phyloP scores from a whole-genome alignment of 441 rosid genomes.

The Sinapis alba region DNA sequence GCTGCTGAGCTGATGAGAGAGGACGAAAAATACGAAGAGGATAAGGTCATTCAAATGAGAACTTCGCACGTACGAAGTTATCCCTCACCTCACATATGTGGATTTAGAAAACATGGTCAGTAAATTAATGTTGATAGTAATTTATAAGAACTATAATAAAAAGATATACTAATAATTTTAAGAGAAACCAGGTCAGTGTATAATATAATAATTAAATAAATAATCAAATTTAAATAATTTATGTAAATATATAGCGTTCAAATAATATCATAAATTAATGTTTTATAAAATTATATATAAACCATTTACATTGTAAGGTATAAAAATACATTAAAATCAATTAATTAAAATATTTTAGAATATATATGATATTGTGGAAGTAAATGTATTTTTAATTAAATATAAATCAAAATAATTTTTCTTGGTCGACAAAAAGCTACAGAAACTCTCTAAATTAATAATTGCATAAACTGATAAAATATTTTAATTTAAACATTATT shows the following conservation, averaged over 20 bases:
- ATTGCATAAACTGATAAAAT: not conserved
- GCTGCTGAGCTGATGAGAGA: constrained; percentile 19
- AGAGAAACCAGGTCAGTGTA: no score
- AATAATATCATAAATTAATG: no score
- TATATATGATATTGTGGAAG: not conserved
- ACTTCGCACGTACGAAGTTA: constrained; percentile 13
- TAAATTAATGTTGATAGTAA: no score
- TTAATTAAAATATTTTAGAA: no score
- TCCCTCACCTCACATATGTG: not conserved
- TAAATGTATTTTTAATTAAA: not conserved
- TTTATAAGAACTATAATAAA: no score
- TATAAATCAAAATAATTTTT: not conserved
- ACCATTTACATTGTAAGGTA: not conserved
- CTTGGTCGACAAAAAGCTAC: not conserved
- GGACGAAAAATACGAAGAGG: not conserved
- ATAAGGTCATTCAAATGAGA: constrained; percentile 35
- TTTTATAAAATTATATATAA: no score
- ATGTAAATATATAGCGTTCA: no score
- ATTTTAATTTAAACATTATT: not conserved
- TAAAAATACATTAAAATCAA: not conserved
- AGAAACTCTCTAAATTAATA: not conserved
- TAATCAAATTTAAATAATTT: no score
- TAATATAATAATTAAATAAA: no score
- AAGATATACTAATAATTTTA: no score
- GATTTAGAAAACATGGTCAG: not conserved